phyloP scores from a whole-genome alignment of 2,329 filamentous ascomycete genomes.

The Monosporascus ibericus region DNA sequence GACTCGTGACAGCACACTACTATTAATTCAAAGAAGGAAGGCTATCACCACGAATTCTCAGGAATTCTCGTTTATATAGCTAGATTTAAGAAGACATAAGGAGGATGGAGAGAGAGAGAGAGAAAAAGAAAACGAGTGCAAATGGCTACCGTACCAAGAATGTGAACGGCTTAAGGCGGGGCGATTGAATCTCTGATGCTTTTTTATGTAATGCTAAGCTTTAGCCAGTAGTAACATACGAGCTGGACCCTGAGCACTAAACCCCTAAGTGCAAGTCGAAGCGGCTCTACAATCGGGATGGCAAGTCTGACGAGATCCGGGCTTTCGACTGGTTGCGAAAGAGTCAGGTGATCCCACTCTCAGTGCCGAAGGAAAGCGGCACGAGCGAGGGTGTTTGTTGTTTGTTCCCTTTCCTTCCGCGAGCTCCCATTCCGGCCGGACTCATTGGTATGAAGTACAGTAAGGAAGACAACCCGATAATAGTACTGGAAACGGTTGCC shows the following conservation, averaged over 20 bases:
- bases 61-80: background rate
- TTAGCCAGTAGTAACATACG: background rate
- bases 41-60: background rate
- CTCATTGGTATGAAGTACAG: no score
- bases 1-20: background rate
- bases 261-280: constrained; percentile 54
- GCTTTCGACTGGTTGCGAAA: background rate
- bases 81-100: no score
- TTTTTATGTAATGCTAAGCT: constrained; percentile 24
- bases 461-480: no score
- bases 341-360: background rate
- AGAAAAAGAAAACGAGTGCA: constrained; percentile 1
- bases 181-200: constrained; percentile 12
- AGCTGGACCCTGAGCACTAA: constrained; percentile 30
- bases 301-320: background rate
- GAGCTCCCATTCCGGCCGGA: no score
- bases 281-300: constrained; percentile 28
- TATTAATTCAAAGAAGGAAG: constrained; percentile 7
- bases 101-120: background rate
- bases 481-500: background rate
- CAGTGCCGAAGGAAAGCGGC: background rate
- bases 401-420: background rate
- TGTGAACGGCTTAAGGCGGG: background rate
- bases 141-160: background rate
- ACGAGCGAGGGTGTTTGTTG: background rate